phyloP scores from a whole-genome alignment of 495 filamentous ascomycete species.

The Aspergillus sclerotioniger region DNA sequence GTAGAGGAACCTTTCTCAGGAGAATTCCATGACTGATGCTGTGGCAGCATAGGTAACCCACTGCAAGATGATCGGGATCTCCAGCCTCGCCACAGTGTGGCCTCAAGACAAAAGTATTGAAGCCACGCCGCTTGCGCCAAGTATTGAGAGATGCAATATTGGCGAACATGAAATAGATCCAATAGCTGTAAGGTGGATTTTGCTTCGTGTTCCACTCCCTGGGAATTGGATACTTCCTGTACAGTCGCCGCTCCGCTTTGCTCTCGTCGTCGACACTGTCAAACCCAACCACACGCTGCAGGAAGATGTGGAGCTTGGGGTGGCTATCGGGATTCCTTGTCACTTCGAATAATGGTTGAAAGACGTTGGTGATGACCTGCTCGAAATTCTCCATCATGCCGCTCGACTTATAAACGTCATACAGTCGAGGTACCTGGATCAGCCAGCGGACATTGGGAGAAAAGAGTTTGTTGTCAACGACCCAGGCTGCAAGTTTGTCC shows the following conservation, averaged over 20 bases:
- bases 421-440: slow-evolving; percentile 90
- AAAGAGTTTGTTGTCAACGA: slow-evolving; percentile 97
- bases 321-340: slow-evolving; percentile 83
- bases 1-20: slow-evolving; percentile 85
- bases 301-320: slow-evolving; percentile 89
- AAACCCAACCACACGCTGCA: slow-evolving; percentile 93
- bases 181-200: slow-evolving; percentile 98
- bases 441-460: slow-evolving; percentile 98
- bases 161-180: slow-evolving; percentile 95
- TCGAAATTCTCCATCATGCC: slow-evolving; percentile 85
- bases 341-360: slow-evolving; percentile 91
- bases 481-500: slow-evolving; percentile 97
- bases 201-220: slow-evolving; percentile 85
- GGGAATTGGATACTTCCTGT: slow-evolving; percentile 89
- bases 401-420: slow-evolving; percentile 90
- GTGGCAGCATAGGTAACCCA: slow-evolving; percentile 89
- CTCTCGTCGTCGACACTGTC: slow-evolving; percentile 98
- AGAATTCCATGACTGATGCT: slow-evolving; percentile 96
- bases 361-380: slow-evolving; percentile 86
- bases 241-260: slow-evolving; percentile 87
- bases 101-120: slow-evolving; percentile 91
- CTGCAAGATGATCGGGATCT: slow-evolving; percentile 92
- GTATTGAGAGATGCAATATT: slow-evolving; percentile 91
- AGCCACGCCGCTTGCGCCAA: slow-evolving; percentile 85
- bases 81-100: slow-evolving; percentile 97